Percentiles rank a stretch among this genome's conserved stretches.
These are phyloP conservation scores for Dichotomopilus funicola DNA, from an alignment of 2,329 filamentous ascomycete species.

Conservation along the genomic window DNA sequence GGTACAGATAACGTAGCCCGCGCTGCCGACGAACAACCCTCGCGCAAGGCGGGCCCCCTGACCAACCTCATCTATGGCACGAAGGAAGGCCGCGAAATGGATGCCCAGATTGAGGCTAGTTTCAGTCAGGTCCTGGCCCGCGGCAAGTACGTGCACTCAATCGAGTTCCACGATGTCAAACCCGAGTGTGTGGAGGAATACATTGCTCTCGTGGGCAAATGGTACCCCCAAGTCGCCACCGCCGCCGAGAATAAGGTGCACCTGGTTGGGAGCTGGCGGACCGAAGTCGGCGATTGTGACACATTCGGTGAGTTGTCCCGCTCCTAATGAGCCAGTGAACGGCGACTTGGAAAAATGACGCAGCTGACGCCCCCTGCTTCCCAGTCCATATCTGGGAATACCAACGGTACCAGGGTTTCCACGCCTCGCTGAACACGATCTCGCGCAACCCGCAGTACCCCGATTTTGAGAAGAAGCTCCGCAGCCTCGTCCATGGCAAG, in stretches of 20 bases:
- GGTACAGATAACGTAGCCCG: conserved; percentile 53
- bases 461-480: conserved; percentile 78
- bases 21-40: conserved; percentile 46
- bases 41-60: conserved; percentile 65
- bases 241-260: conserved; percentile 88
- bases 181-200: conserved; percentile 96
- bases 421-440: conserved; percentile 82
- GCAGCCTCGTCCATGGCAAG: conserved; percentile 77
- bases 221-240: conserved; percentile 86
- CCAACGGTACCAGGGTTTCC: conserved; percentile 92
- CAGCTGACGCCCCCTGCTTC: not conserved
- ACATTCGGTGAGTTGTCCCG: conserved; percentile 67
- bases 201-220: conserved; percentile 76
- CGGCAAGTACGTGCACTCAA: conserved; percentile 97
- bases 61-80: conserved; percentile 94
- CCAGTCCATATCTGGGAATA: conserved; percentile 99
- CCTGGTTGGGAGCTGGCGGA: conserved; percentile 95
- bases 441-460: conserved; percentile 75
- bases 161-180: conserved; percentile 93
- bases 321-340: not conserved
- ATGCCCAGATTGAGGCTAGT: conserved; percentile 90
- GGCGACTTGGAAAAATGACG: no score
- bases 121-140: conserved; percentile 92
- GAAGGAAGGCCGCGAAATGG: conserved; percentile 87
- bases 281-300: conserved; percentile 93